Conservation (phyloP, 441 rosid genomes). For the Gossypium gossypioides region DNA sequence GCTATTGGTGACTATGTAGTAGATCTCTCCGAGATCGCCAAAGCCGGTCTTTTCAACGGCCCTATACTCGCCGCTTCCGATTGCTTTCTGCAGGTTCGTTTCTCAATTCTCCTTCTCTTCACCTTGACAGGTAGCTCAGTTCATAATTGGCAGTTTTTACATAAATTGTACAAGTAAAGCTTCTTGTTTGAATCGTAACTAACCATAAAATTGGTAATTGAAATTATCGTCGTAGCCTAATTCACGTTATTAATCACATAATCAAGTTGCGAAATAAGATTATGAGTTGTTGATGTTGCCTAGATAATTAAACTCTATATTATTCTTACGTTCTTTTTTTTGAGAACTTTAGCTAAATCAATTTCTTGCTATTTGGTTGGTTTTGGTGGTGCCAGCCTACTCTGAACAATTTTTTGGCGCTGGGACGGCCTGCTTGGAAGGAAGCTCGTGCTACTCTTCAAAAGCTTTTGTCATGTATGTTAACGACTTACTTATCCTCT, state of each 20-base stretch:
- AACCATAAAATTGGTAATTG: background rate
- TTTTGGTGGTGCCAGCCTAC: conserved; percentile 47
- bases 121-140: background rate
- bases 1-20: conserved; percentile 71
- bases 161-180: no score
- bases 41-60: conserved; percentile 67
- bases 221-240: background rate
- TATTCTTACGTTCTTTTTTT: background rate
- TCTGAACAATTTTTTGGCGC: conserved; percentile 65
- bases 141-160: background rate
- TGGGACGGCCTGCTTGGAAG: conserved; percentile 91
- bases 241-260: background rate
- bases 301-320: background rate
- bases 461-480: conserved; percentile 58
- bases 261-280: background rate
- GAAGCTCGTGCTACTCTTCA: conserved; percentile 86
- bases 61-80: conserved; percentile 51
- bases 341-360: background rate
- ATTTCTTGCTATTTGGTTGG: conserved; percentile 13
- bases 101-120: background rate
- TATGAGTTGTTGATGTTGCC: background rate
- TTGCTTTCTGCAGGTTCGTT: conserved; percentile 70
- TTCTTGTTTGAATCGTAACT: background rate
- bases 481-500: background rate
- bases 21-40: conserved; percentile 65